Base-by-base conservation (phyloP, 2,329 filamentous ascomycete species). In the Thelonectria olida region DNA sequence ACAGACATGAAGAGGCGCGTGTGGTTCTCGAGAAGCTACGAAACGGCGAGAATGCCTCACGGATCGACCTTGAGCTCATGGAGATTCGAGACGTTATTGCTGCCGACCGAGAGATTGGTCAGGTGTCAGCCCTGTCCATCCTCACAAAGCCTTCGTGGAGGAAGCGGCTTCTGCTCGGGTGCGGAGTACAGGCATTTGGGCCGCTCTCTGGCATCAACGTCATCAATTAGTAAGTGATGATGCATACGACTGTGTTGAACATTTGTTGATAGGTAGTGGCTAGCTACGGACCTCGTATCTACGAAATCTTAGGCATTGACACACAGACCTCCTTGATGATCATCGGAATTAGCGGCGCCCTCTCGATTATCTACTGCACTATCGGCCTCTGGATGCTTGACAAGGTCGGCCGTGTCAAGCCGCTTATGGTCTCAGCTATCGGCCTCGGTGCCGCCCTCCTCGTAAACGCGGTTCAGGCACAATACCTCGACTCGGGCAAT, bases 281-380 rank as follows among this genome's bases (percentile, higher is more conserved):
- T 42, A 67, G 48, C 41, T 73, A 72, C 25, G 70, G 70, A 3
- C 71, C 71, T 34, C 73, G 77, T 1, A 79, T 84, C 34, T 83
- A 83, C 65, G 68, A 72, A 12, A 74, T 78, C 4, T 74, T 84
- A 1, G 80, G 80, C 7, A 79, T 84, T 41, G 70, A 73, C 2
- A 80, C 75, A 0, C 76, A 77, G 7, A 80, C 76, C 1, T 81
- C 81, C 0, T 76, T 85, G 4, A 79, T 84, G 74, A 82, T 85
- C 48, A 80, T 83, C 61, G 83, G 82, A 4, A 79, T 85, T 63
- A 82, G 78, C 66, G 82, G 82, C 22, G 80, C 81, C 1, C 74
- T 85, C 7, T 80, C 81, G 0, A 80, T 80, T 27, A 70, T 82
- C 20, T 84, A 80, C 76, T 81, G 81, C 61, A 81, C 79, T 1